Evolutionary conservation across 2,329 filamentous ascomycete species (phyloP), one percentile per base, ranked within the genome.

Genomic region (Pseudogymnoascus verrucosus): DNA sequence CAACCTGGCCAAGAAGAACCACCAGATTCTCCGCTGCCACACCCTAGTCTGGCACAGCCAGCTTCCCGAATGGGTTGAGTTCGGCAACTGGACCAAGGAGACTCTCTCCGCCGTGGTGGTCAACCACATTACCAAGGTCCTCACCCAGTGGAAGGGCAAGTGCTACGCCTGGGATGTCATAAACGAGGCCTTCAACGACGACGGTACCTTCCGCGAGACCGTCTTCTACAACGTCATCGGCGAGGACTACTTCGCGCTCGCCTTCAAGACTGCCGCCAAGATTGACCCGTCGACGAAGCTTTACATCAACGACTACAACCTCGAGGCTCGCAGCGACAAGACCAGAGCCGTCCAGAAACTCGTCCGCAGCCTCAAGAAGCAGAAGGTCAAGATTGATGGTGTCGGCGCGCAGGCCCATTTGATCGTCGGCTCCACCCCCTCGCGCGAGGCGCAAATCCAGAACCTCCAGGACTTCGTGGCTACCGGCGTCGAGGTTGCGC

Each of bases 91-190:
- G 82, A 87, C 82, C 12, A 81, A 81, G 64, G 77, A 75, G 2
- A 83, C 85, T 42, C 78, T 91, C 3, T 80, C 79, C 12, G 74
- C 76, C 3, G 80, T 83, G 19, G 76, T 88, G 67, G 77, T 84
- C 72, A 81, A 81, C 62, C 86, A 89, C 73, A 83, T 89, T 67
- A 79, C 80, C 65, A 79, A 82, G 66, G 83, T 82, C 60, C 81
- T 83, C 5, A 76, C 74, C 12, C 79, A 87, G 73, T 87, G 82
- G 76, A 80, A 81, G 72, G 81, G 83, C 63, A 77, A 82, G 68
- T 86, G 85, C 73, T 83, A 84, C 71, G 78, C 80, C 31, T 89
- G 85, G 85, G 85, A 89, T 63, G 85, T 89, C 0, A 79, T 87
- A 23, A 89, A 89, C 71, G 85, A 89, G 76, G 82, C 80, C 4